phyloP scores from a whole-genome alignment of 768 basidiomycete species.

The Kwoniella europaea region DNA sequence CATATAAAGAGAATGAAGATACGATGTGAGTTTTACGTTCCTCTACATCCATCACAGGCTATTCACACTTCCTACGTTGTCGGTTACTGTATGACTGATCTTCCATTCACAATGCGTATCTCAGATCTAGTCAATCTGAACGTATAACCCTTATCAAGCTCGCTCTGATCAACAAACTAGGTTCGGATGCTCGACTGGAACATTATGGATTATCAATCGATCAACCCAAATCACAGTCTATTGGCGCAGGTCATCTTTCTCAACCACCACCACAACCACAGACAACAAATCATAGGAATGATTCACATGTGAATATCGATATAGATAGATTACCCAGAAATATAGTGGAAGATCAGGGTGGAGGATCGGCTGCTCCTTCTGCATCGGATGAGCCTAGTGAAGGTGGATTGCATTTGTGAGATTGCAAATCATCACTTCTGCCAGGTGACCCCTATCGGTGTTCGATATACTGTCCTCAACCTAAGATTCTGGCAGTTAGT shows the following conservation, averaged over 20 bases:
- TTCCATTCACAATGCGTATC: neutral
- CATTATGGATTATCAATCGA: conserved; percentile 39
- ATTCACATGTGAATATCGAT: neutral
- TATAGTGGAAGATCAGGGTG: neutral
- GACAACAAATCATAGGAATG: neutral
- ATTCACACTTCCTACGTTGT: no score
- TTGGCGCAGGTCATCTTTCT: neutral
- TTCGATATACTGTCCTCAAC: no score
- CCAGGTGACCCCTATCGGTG: no score
- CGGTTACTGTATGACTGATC: neutral
- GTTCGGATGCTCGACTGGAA: conserved; percentile 33
- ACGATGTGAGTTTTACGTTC: conserved; percentile 37
- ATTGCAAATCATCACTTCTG: neutral
- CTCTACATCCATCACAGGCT: no score
- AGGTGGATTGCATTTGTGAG: conserved; percentile 8
- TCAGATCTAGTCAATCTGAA: conserved; percentile 47
- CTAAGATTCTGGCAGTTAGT: no score
- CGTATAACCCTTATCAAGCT: conserved; percentile 44
- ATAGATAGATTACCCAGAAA: conserved; percentile 2
- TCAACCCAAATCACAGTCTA: neutral
- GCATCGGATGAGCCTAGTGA: neutral
- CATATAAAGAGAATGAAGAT: conserved; percentile 42
- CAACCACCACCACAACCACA: neutral
- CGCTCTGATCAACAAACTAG: conserved; percentile 46
- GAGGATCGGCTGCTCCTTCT: neutral